Conservation (phyloP, 2,329 filamentous ascomycete species). For the Phialophora expanda region DNA sequence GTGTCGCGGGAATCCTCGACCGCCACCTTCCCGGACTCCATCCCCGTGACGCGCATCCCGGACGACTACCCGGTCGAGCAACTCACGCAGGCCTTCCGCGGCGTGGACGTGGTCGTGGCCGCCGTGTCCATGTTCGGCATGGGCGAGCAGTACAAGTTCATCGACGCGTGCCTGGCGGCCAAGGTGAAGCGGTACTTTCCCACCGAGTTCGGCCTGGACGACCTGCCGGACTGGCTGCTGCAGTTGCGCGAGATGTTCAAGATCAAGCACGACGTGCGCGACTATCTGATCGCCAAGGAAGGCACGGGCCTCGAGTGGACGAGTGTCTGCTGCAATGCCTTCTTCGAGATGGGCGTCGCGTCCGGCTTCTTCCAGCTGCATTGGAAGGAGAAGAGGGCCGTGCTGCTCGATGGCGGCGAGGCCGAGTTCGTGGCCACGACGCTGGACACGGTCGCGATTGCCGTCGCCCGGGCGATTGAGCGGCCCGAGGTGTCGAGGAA, state of each 20-base stretch:
- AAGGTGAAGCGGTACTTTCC: slow-evolving; percentile 52
- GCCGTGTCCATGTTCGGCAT: slow-evolving; percentile 34
- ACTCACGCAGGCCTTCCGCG: slow-evolving; percentile 28
- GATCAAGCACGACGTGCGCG: slow-evolving; percentile 43
- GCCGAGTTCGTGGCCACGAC: slow-evolving; percentile 55
- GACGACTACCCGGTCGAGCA: slow-evolving; percentile 31
- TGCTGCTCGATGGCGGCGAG: slow-evolving; percentile 59
- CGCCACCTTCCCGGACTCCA: slow-evolving; percentile 20
- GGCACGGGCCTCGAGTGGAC: slow-evolving; percentile 38
- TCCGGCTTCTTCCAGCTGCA: slow-evolving; percentile 54
- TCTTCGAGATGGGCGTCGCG: slow-evolving; percentile 46
- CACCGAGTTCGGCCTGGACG: slow-evolving; percentile 44
- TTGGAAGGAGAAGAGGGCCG: slow-evolving; percentile 47
- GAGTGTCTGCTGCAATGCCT: slow-evolving; percentile 45
- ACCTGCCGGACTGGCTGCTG: slow-evolving; percentile 33
- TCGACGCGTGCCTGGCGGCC: slow-evolving; percentile 48
- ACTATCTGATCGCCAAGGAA: slow-evolving; percentile 40
- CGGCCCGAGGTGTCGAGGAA: slow-evolving; percentile 63
- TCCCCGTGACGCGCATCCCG: slow-evolving; percentile 24
- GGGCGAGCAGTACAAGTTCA: slow-evolving; percentile 45
- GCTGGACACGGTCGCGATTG: slow-evolving; percentile 54
- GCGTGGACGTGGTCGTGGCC: slow-evolving; percentile 32
- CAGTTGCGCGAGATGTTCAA: slow-evolving; percentile 38
- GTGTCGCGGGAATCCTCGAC: slow-evolving; percentile 31
- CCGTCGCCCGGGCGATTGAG: slow-evolving; percentile 55